These are phyloP conservation scores for Chlorencoelia australis DNA, from an alignment of 2,329 filamentous ascomycete species.

Conservation along the genomic window DNA sequence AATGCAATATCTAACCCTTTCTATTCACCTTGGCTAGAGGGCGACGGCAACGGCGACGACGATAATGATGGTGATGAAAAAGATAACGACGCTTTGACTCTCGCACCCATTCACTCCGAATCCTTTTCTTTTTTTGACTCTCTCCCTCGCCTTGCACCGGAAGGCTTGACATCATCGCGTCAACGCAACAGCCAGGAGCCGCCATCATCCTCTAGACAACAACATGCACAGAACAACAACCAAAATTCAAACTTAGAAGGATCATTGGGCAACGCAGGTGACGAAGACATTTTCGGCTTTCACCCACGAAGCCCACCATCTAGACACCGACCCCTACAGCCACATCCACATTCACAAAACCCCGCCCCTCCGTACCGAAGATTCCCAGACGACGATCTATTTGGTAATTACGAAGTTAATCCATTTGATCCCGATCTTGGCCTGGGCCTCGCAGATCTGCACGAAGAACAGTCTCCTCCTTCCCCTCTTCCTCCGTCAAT, in stretches of 20 bases:
- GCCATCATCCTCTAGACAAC: constrained; percentile 7
- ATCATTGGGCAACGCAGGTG: not conserved
- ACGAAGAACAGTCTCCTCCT: constrained; percentile 1
- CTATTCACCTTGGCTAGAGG: no score
- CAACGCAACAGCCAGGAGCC: constrained; percentile 7
- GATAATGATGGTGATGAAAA: no score
- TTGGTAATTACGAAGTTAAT: not conserved
- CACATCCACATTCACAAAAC: not conserved
- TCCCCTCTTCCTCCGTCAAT: not conserved
- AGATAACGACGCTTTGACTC: constrained; percentile 12
- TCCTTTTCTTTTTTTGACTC: constrained; percentile 8
- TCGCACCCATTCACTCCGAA: constrained; percentile 13
- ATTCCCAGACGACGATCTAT: not conserved
- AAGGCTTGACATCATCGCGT: not conserved
- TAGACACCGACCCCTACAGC: not conserved
- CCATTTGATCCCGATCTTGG: not conserved
- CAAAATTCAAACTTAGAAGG: not conserved
- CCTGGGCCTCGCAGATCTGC: not conserved
- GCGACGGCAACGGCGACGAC: no score
- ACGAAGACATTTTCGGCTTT: not conserved
- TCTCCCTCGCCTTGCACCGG: constrained; percentile 6
- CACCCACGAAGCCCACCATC: not conserved
- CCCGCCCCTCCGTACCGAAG: not conserved
- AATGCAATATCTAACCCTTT: not conserved
- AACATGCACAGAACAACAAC: constrained; percentile 4